These are phyloP conservation scores for Cochlearia excelsa DNA, from an alignment of 345 rosid species.

Conservation along the genomic window DNA sequence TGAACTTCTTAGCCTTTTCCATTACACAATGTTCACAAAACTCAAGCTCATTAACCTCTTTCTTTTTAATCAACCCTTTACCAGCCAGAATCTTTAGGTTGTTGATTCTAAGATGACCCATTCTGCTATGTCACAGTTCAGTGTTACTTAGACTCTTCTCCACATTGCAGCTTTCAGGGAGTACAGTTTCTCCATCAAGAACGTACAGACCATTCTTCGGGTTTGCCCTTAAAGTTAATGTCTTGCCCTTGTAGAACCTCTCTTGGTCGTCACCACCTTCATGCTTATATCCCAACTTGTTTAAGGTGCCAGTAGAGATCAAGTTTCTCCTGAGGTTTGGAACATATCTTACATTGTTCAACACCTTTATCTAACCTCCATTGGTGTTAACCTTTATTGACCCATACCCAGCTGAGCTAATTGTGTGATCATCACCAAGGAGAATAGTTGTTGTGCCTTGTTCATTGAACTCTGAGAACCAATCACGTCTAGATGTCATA, in stretches of 20 bases:
- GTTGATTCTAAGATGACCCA: background rate
- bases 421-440: background rate
- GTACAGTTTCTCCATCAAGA: background rate
- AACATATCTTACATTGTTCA: background rate
- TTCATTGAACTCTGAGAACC: background rate
- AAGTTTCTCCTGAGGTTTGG: background rate
- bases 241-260: background rate
- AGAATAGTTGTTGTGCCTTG: background rate
- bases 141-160: background rate
- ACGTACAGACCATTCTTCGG: background rate
- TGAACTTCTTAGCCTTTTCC: background rate
- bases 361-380: background rate
- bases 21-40: background rate
- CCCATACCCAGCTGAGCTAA: background rate
- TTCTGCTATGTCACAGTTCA: background rate
- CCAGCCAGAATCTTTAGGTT: background rate
- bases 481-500: constrained; percentile 1
- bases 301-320: background rate
- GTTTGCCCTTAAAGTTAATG: background rate
- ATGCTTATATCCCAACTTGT: background rate
- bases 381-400: background rate
- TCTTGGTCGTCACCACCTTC: background rate
- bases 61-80: background rate
- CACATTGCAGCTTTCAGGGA: background rate
- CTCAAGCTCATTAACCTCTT: background rate